Base-by-base conservation (phyloP, 805 yeast genomes). In the Candida andamanensis region DNA sequence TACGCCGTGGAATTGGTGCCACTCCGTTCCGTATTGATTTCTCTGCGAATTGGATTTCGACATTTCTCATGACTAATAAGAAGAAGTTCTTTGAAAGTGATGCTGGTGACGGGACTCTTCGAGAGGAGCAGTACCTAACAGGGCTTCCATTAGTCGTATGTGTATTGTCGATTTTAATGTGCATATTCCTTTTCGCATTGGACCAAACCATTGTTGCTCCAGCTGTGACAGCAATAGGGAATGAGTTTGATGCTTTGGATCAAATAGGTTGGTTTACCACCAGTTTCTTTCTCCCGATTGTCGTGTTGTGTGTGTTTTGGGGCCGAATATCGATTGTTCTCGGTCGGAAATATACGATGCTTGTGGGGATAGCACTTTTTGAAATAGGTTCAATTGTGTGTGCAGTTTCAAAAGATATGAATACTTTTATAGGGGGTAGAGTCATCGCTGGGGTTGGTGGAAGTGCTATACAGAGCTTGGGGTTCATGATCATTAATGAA, bases 71-170 rank as follows among this genome's bases (percentile, higher is more conserved):
- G n/a, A n/a, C n/a, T n/a, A 19, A 19, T 3, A 29, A 32, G 14
- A 38, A 41, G 27, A 36, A 39, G 18, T 62, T 52, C 35, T 37
- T 46, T 17, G 71, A 67, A 37, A 46, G 59, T 30, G 69, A 65
- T 42, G 67, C 69, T 15, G 68, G 69, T 23, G 69, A 63, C 37
- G 69, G 68, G 12, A 59, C 67, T 5, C 49, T 40, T 27, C 50
- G 64, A 41, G 58, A 57, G 32, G 67, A 63, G 18, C 63, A 60
- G 35, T 57, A 57, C 30, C 44, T 63, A 32, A 36, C 47, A 26
- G 69, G 68, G 0, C 8, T 33, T 17, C 41, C 44, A 13, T 41
- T 63, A 17, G 33, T 26, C 2, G 24, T 52, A 8, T 55, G 67
- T 36, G 38, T 60, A 14, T 6, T 46, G 1, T 45, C 67, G 3